Evolutionary conservation across 352 stramenopile genomes (phyloP).

Genomic region (Vaucheria bursata): DNA sequence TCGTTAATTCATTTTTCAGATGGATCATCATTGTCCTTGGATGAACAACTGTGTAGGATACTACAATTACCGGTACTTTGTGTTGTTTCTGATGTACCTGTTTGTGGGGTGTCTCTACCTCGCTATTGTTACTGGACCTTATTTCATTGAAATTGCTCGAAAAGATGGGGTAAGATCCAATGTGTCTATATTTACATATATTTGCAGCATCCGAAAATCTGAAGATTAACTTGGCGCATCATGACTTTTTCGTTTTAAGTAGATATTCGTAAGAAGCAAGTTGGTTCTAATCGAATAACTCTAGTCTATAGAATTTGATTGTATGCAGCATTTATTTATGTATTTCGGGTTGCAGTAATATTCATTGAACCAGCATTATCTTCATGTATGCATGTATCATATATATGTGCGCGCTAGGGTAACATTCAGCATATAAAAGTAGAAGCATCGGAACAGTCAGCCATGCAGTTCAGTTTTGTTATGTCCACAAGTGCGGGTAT

Average conservation of each 20-base stretch:
- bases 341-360: too few species aligned
- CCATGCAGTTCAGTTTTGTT: constrained; percentile 45
- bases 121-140: constrained; percentile 16
- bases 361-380: too few species aligned
- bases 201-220: too few species aligned
- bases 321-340: too few species aligned
- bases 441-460: constrained; percentile 25
- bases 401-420: too few species aligned
- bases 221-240: neutral
- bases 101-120: constrained; percentile 88
- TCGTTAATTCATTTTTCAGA: constrained; percentile 38
- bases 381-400: too few species aligned
- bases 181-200: neutral
- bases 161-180: constrained; percentile 15
- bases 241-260: too few species aligned
- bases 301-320: too few species aligned
- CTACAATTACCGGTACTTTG: constrained; percentile 79
- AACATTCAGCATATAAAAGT: neutral
- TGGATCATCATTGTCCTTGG: constrained; percentile 63
- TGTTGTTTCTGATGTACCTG: constrained; percentile 81
- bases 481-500: constrained; percentile 45
- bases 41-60: constrained; percentile 62
- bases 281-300: too few species aligned
- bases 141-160: constrained; percentile 28
- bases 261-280: too few species aligned